These are phyloP conservation scores for Geosmithia morbida DNA, from an alignment of 2,329 filamentous ascomycete species.

Conservation along the genomic window DNA sequence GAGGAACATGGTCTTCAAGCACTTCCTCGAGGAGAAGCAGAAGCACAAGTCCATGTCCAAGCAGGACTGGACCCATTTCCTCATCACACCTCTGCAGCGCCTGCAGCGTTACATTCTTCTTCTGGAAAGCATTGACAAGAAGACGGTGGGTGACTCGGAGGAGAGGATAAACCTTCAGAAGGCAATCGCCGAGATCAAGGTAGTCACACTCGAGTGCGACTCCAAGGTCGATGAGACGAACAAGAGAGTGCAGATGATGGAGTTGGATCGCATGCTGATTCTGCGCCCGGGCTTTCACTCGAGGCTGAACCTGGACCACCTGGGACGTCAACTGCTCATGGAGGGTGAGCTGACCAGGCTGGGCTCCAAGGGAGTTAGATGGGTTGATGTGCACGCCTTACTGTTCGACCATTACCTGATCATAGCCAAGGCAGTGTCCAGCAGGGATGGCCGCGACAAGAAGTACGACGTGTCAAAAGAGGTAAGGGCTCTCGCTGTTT, in stretches of 20 bases:
- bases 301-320: constrained; percentile 81
- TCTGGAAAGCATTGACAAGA: constrained; percentile 68
- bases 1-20: constrained; percentile 71
- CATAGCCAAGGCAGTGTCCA: constrained; percentile 63
- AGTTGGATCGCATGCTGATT: constrained; percentile 70
- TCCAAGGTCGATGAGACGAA: constrained; percentile 82
- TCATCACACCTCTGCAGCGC: constrained; percentile 86
- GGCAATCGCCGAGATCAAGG: constrained; percentile 84
- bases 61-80: constrained; percentile 84
- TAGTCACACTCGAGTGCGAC: constrained; percentile 82
- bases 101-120: constrained; percentile 83
- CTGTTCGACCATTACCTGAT: constrained; percentile 96
- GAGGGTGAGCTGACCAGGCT: constrained; percentile 81
- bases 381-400: constrained; percentile 86
- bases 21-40: constrained; percentile 70
- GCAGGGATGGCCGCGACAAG: constrained; percentile 59
- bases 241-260: constrained; percentile 78
- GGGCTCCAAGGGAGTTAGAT: constrained; percentile 78
- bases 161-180: constrained; percentile 74
- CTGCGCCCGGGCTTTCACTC: constrained; percentile 78
- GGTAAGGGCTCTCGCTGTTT: constrained; percentile 26
- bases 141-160: constrained; percentile 70
- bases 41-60: constrained; percentile 68
- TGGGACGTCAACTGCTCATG: constrained; percentile 81
- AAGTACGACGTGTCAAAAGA: constrained; percentile 92